Evolutionary conservation across 108 stramenopile species (phyloP).

Genomic region (Skeletonema potamos): DNA sequence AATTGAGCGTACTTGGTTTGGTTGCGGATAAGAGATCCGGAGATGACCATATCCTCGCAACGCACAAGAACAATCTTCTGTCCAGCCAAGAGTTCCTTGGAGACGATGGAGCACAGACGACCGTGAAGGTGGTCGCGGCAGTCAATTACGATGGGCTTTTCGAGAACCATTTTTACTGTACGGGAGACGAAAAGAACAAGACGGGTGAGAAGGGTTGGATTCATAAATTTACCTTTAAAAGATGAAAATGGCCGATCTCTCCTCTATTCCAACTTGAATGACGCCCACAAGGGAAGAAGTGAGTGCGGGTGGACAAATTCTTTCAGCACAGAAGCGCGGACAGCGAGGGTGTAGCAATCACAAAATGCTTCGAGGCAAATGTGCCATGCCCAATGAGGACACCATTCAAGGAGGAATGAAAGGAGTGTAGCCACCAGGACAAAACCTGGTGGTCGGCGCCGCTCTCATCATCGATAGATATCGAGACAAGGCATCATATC

Average conservation of each 20-base stretch:
- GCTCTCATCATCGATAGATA: conserved; percentile 35
- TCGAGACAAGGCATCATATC: conserved; percentile 47
- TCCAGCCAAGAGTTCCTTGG: conserved; percentile 99
- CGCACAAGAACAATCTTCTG: conserved; percentile 97
- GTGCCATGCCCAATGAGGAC: background rate
- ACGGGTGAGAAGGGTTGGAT: background rate
- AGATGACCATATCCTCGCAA: conserved; percentile 96
- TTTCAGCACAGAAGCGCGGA: background rate
- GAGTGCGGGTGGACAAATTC: background rate
- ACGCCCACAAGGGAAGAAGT: background rate
- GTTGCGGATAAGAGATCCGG: conserved; percentile 94
- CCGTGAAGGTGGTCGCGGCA: conserved; percentile 99
- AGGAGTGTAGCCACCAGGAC: conserved; percentile 37
- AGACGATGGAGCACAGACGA: conserved; percentile 96
- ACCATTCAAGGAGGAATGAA: background rate
- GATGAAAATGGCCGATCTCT: conserved; percentile 1
- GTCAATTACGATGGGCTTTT: conserved; percentile 87
- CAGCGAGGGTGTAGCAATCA: background rate
- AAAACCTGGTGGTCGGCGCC: conserved; percentile 37
- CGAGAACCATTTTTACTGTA: conserved; percentile 35
- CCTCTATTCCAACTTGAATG: background rate
- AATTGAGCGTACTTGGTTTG: conserved; percentile 97
- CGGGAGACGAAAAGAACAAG: background rate
- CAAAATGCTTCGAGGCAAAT: background rate
- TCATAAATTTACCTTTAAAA: background rate